Base-by-base conservation (phyloP, 495 filamentous ascomycete species). In the Pseudevernia furfuracea region DNA sequence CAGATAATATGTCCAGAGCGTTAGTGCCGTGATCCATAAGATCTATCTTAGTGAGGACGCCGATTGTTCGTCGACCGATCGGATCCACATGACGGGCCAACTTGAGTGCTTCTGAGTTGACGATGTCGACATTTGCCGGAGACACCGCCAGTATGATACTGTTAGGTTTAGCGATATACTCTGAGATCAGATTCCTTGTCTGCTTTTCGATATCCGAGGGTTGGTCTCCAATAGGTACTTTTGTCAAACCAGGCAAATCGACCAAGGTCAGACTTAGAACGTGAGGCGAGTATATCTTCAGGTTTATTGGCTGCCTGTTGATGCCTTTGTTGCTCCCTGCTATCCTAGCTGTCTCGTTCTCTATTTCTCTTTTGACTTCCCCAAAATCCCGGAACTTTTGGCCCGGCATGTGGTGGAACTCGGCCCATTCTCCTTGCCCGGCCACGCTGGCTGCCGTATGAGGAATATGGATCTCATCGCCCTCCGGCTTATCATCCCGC, bases 1-100 rank as follows among this genome's bases (percentile, higher is more conserved):
- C 94, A 15, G 92, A 95, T 41, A 99, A 82, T 66, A 99, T 97
- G 69, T 99, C 94, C 66, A 99, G 80, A 4, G 94, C 95, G 73
- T 99, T 99, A 59, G 94, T 99, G 49, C 94, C 94, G 73, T 99
- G 94, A 71, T 99, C 94, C 94, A 99, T 99, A 43, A 99, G 80
- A 74, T 99, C 94, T 68, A 97, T 81, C 76, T 99, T 99, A 23
- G 94, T 97, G 63, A 99, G 82, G 56, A 99, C 95, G 53, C 94
- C 94, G 70, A 99, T 97, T 12, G 94, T 99, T 74, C 94, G 85
- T 70, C 89, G 84, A 38, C 94, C 95, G 75, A 96, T 89, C 19
- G 94, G 89, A 75, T 99, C 94, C 56, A 99, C 94, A 84, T 97
- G 91, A 28, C 94, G 85, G 62, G 94, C 94, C 59, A 99, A 89